Base-by-base conservation (phyloP, 768 basidiomycete species). In the Omphalotus guepiniiformis region DNA sequence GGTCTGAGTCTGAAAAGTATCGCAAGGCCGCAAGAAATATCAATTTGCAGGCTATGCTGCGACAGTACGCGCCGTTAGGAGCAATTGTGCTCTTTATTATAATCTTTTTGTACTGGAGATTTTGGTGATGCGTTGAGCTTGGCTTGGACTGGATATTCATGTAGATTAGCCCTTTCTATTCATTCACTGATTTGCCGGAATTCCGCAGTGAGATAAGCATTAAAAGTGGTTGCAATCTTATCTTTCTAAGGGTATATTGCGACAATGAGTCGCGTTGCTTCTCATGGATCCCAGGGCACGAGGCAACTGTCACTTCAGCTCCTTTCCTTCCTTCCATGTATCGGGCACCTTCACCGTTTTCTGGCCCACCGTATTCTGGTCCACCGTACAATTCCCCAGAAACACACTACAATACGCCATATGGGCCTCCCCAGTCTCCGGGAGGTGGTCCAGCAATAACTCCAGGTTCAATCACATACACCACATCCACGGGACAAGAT, bases 1-100 rank as follows among this genome's bases (percentile, higher is more conserved):
- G 93, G 39, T 88, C 94, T 39, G 96, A 99, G 68, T 96, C 93
- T 15, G 90, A 96, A 70, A 98, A 91, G 70, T 99, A 98, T 67
- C 83, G 95, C 41, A 94, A 89, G 68, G 92, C 93, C 22, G 93
- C 96, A 21, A 76, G 89, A 55, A 93, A 96, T 58, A 88, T 99
- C 68, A 98, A 98, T 61, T 62, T 94, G 46, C 80, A 94, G 55
- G 92, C 93, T 12, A 86, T 98, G 83, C 63, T 97, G 55, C 82
- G 96, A 51, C 92, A 98, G 61, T 99, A 94, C 67, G 96, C 94
- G 30, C 96, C 96, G 2, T 66, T 98, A 46, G 93, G 79, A 38
- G 93, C 86, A 16, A 77, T 94, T 36, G 79, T 72, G 16, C 70
- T 97, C 53, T 74, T 99, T 55, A 58, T 96, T 44, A 70, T 98